phyloP scores from a whole-genome alignment of 2,329 filamentous ascomycete species.

The Fusarium palustre region DNA sequence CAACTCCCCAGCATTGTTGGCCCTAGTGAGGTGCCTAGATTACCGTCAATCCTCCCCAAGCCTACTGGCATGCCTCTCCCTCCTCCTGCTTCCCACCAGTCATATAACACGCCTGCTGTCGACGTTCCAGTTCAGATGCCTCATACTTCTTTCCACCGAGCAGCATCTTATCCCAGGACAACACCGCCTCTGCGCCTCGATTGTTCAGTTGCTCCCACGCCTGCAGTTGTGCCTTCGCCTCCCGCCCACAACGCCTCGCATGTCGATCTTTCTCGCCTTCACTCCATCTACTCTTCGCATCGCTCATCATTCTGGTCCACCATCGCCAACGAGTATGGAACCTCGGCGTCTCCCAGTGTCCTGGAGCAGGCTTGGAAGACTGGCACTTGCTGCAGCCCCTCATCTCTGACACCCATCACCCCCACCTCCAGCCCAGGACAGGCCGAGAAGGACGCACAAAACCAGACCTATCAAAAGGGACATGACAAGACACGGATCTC shows the following conservation, averaged over 20 bases:
- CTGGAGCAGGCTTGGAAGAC: constrained; percentile 78
- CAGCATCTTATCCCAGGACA: constrained; percentile 51
- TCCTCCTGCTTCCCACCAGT: constrained; percentile 53
- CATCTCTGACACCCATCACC: constrained; percentile 62
- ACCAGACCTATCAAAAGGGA: constrained; percentile 49
- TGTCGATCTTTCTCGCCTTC: constrained; percentile 74
- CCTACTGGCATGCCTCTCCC: constrained; percentile 65
- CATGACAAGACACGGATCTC: constrained; percentile 71
- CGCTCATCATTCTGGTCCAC: constrained; percentile 78
- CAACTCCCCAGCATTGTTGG: constrained; percentile 65
- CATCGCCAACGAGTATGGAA: constrained; percentile 78
- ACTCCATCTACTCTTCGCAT: constrained; percentile 76
- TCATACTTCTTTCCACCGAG: constrained; percentile 54
- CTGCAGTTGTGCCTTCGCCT: constrained; percentile 52
- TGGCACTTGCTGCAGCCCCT: constrained; percentile 56
- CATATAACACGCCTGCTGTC: constrained; percentile 58
- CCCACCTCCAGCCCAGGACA: constrained; percentile 64
- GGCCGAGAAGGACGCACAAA: constrained; percentile 56
- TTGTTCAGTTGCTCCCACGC: constrained; percentile 61
- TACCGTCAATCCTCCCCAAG: constrained; percentile 75
- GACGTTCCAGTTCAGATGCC: constrained; percentile 60
- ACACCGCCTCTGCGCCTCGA: constrained; percentile 69
- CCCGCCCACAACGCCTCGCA: constrained; percentile 54
- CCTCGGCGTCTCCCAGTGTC: constrained; percentile 68
- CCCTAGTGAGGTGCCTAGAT: constrained; percentile 58